These are phyloP conservation scores for Pleurotus pulmonarius DNA, from an alignment of 768 basidiomycete species.

Conservation along the genomic window DNA sequence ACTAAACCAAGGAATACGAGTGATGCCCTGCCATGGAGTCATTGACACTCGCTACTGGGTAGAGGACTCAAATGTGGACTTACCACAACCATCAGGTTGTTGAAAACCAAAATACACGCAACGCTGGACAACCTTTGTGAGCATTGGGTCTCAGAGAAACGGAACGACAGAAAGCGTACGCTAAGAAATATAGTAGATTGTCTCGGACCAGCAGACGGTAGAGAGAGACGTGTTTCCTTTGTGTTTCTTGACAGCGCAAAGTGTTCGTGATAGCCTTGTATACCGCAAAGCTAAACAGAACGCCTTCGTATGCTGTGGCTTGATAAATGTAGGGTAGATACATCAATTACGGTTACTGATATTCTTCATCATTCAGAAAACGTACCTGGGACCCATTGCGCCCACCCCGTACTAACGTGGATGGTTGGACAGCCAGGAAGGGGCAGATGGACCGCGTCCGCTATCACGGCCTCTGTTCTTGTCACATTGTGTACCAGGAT, in stretches of 20 bases:
- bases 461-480: slow-evolving; percentile 29
- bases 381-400: slow-evolving; percentile 32
- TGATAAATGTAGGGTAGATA: neutral
- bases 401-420: slow-evolving; percentile 39
- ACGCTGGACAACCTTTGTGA: slow-evolving; percentile 22
- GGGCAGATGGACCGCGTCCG: slow-evolving; percentile 27
- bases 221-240: slow-evolving; percentile 23
- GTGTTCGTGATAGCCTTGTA: slow-evolving; percentile 24
- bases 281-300: slow-evolving; percentile 36
- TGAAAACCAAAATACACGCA: slow-evolving; percentile 34
- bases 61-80: slow-evolving; percentile 9
- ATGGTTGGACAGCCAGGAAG: slow-evolving; percentile 39
- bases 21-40: slow-evolving; percentile 27
- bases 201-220: slow-evolving; percentile 34
- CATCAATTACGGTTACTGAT: neutral
- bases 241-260: slow-evolving; percentile 13
- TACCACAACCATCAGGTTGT: slow-evolving; percentile 43
- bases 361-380: neutral
- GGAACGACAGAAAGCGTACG: slow-evolving; percentile 18
- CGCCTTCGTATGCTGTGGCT: slow-evolving; percentile 36
- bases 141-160: neutral
- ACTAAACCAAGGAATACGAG: slow-evolving; percentile 47
- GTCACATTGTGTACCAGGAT: slow-evolving; percentile 35
- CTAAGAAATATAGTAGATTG: slow-evolving; percentile 41
- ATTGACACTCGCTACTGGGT: neutral